A percentile compares a stretch with the other conserved stretches of the same genome.
Evolutionary conservation across 345 rosid genomes (phyloP).

Genomic region (Capsella bursapastoris): DNA sequence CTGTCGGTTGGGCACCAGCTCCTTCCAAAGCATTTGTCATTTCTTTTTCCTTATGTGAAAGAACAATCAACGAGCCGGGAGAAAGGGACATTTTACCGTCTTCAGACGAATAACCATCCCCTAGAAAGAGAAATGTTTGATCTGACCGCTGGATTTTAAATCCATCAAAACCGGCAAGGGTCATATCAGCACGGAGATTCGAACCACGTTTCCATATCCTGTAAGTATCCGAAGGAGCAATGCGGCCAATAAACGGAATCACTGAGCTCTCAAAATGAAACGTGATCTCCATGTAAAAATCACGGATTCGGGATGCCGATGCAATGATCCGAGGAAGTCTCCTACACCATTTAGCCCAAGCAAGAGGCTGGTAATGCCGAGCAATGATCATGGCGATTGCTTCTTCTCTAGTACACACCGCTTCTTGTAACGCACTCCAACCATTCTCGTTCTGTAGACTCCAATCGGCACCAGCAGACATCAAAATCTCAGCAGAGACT

Average conservation of each 20-base stretch:
- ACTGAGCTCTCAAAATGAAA: constrained; percentile 99
- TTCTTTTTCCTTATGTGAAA: constrained; percentile 94
- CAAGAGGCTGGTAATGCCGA: constrained; percentile 93
- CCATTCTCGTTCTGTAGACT: constrained; percentile 98
- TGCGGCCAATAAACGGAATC: constrained; percentile 93
- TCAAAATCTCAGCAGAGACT: constrained; percentile 79
- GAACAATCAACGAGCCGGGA: constrained; percentile 86
- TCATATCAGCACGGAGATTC: constrained; percentile 98
- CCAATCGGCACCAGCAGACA: constrained; percentile 98
- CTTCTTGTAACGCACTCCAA: constrained; percentile 99
- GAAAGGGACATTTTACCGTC: constrained; percentile 68
- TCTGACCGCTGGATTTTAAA: constrained; percentile 94
- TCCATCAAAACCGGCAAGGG: constrained; percentile 97
- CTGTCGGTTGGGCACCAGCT: constrained; percentile 92
- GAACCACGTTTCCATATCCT: constrained; percentile 99
- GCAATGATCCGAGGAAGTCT: constrained; percentile 92
- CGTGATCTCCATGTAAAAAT: constrained; percentile 97
- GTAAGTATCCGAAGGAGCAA: constrained; percentile 98
- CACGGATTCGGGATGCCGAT: constrained; percentile 81
- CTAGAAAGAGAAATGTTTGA: constrained; percentile 87
- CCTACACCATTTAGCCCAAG: constrained; percentile 99
- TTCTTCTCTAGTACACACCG: constrained; percentile 97
- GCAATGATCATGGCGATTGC: constrained; percentile 89
- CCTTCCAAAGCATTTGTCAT: constrained; percentile 97
- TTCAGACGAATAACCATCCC: constrained; percentile 81